Base-by-base conservation (phyloP, 2,329 filamentous ascomycete species). In the Cladosporium phlei region DNA sequence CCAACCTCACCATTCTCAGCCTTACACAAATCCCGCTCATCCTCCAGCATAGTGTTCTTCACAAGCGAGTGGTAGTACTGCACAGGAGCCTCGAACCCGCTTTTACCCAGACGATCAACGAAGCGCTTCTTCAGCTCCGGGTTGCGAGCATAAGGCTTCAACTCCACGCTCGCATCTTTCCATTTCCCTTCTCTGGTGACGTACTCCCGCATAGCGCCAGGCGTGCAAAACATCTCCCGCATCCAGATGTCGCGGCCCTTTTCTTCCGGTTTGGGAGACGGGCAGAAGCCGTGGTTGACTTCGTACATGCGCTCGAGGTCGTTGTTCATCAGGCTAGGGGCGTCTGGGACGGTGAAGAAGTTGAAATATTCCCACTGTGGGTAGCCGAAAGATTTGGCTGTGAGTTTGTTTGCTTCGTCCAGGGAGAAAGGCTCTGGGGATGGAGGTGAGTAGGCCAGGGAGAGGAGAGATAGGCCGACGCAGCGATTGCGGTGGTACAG, bases 281-380 rank as follows among this genome's bases (percentile, higher is more conserved):
- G 47, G 19, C 37, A 49, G 27, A 39, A 10, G 16, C 53, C 53
- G 22, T 55, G 46, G 27, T 53, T 55, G 40, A 52, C 49, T 45
- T 55, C 53, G 33, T 43, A 54, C 38, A 54, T 53, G 17, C 49
- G 52, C 12, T 51, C 39, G 2, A 49, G 52, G 17, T 55, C 44
- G 19, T 48, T 44, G 21, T 55, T 46, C 30, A 76, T 56, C n/a
- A 75, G 32, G 1, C 55, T 54, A 1, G 63, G 53, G 2, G 65
- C 69, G 28, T 74, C 70, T 0, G 64, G 56, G 1, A 66, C 63
- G 3, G 59, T 62, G 53, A 74, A 69, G 19, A 75, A 64, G 45
- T 70, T 57, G 70, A 71, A 75, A 59, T 76, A 77, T 33, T 64
- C 59, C 34, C 62, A 66, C 4, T 61, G 34, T 3, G 64, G 58